Evolutionary conservation across 2,329 filamentous ascomycete species (phyloP), one percentile per base, ranked within the genome.

Genomic region (Colletotrichum acutatum): DNA sequence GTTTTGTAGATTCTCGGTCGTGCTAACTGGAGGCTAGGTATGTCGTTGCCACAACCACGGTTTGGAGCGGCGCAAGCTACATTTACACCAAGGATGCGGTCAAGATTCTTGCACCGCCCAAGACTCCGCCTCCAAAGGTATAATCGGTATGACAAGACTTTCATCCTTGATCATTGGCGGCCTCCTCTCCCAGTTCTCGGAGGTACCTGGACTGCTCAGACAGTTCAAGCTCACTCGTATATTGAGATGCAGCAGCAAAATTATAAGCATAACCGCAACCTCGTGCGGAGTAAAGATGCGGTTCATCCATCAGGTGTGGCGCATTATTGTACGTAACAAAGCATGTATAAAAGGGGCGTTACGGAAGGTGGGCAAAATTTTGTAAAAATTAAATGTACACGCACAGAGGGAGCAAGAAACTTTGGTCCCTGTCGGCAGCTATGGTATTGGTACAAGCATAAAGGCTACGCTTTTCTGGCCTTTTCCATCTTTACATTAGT

Each of bases 11-110:
- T n/a, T 22, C 64, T 78, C 86, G 77, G 78, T 83, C 70, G 42
- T 22, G 42, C 42, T 49, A 19, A 49, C 76, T 75, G 81, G 59
- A 76, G 72, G 28, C 76, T 76, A 96, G 94, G 79, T 96, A 94
- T 77, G 83, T 97, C 16, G 96, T 99, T 3, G 95, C 95, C 0
- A 90, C 88, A 0, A 99, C 97, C 4, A 99, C 97, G 0, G 83
- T 97, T 6, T 98, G 95, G 94, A 98, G 95, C 75, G 97, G 97
- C 8, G 87, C 95, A 16, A 98, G 95, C 82, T 99, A 99, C 81
- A 88, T 97, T 7, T 97, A 93, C 80, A 94, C 91, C 76, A 98
- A 97, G 81, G 93, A 97, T 78, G 96, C 95, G 0, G 95, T 98
- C 37, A 97, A 93, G 82, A 98, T 98, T 68, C 81, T 98, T 54